Base-by-base conservation (phyloP, 148 eudicot species). In the Pharnaceum exiguum region DNA sequence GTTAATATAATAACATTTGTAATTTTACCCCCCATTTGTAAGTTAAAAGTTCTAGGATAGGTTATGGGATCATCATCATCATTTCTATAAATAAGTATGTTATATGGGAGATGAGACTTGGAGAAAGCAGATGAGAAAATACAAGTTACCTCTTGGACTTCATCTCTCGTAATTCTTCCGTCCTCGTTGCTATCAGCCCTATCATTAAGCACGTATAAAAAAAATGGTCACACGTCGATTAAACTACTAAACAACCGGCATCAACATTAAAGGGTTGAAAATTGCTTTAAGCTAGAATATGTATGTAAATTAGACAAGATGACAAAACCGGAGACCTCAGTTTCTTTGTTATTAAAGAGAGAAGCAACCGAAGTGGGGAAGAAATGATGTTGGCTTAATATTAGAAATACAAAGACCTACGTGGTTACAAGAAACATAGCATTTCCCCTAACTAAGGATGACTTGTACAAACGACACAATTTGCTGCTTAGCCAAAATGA, bases 171-270 rank as follows among this genome's bases (percentile, higher is more conserved):
- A 58, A 93, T 84, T 71, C 81, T 85, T 75, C 99, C 99, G 78
- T 93, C 99, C 69, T 67, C 96, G 51, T 93, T 93, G 58, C 79
- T 71, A 68, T 93, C 99, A 36, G 85, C 99, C 90, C 99, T 93
- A 68, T 52, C 40, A 55, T 62, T 48, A 53, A 17, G 17, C 28
- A 55, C 51, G 37, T 47, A 18, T 21, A 54, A 38, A 6, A 30
- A 30, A 13, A 25, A 40, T 25, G 28, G n/a, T n/a, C n/a, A n/a
- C 26, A 40, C 37, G 26, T 5, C 29, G 19, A 32, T n/a, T n/a
- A 46, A 47, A 35, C 22, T 32, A 55, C 18, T 36, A 12, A 16
- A 10, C 38, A 59, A 59, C 12, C 19, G 29, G n/a, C n/a, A n/a
- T n/a, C n/a, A n/a, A n/a, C n/a, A n/a, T n/a, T n/a, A n/a, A n/a